A percentile compares a stretch with the other conserved stretches of the same genome.
Evolutionary conservation across 139 green algal genomes (phyloP).

Genomic region (Chlamydomonas sp.): DNA sequence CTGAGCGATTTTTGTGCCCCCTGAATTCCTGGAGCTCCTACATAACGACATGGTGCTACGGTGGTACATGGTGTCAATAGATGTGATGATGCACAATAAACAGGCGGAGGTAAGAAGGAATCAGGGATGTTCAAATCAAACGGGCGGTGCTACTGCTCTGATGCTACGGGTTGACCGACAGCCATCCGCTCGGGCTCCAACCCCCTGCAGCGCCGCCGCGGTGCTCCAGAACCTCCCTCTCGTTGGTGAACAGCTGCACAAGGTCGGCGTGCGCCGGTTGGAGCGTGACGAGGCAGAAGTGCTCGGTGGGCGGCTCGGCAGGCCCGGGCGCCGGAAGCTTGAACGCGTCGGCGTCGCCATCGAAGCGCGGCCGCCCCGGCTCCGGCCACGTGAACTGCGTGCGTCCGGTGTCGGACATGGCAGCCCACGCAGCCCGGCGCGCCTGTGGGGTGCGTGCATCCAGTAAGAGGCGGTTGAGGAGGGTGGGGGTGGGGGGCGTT

Average conservation of each 20-base stretch:
- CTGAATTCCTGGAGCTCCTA: too few species aligned
- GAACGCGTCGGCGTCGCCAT: not conserved
- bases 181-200: too few species aligned
- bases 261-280: not conserved
- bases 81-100: too few species aligned
- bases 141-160: too few species aligned
- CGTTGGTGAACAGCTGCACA: conserved; percentile 6
- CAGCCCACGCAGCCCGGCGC: conserved; percentile 19
- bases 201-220: too few species aligned
- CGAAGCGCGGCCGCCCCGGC: not conserved
- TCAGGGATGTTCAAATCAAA: too few species aligned
- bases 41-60: too few species aligned
- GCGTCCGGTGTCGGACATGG: conserved; percentile 26
- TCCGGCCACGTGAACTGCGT: not conserved
- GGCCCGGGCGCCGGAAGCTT: conserved; percentile 10
- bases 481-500: not conserved
- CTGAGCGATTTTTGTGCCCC: too few species aligned
- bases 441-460: not conserved
- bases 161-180: too few species aligned
- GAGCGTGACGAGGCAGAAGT: conserved; percentile 7
- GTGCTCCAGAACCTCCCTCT: not conserved
- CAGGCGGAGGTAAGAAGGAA: too few species aligned
- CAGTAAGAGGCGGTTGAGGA: not conserved
- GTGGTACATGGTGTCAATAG: too few species aligned
- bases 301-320: not conserved